Evolutionary conservation across 306 rosid species (phyloP).

Genomic region (Vigna mungo): DNA sequence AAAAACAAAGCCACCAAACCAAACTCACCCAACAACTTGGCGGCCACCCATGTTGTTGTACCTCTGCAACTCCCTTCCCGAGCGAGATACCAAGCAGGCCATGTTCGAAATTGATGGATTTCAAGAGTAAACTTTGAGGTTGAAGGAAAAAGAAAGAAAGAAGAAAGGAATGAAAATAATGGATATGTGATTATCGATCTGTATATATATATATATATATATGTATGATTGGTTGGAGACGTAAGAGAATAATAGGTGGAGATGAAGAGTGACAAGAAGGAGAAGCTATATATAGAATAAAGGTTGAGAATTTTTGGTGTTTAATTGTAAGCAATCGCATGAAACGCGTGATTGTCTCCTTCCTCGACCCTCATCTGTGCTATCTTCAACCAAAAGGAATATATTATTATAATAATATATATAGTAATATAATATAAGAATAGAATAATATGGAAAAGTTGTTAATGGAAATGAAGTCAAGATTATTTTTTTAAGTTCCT

Average conservation of each 20-base stretch:
- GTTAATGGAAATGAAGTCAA: conserved; percentile 18
- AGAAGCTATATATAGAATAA: conserved; percentile 36
- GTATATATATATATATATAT: no score
- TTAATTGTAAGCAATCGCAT: not conserved
- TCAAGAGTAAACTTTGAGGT: no score
- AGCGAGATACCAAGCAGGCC: conserved; percentile 84
- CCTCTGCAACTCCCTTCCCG: conserved; percentile 90
- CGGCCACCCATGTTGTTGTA: conserved; percentile 87
- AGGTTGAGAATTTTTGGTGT: not conserved
- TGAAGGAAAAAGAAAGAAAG: not conserved
- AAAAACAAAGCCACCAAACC: not conserved
- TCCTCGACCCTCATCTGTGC: conserved; percentile 1
- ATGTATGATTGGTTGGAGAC: conserved; percentile 10
- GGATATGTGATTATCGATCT: no score
- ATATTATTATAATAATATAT: not conserved
- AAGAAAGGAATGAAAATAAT: not conserved
- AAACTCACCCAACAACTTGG: conserved; percentile 89
- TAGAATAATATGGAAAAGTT: no score
- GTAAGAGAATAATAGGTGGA: conserved; percentile 7
- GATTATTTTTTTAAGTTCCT: not conserved
- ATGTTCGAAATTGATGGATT: conserved; percentile 9
- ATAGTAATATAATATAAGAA: no score
- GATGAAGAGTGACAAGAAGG: conserved; percentile 29
- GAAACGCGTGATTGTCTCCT: conserved; percentile 49
- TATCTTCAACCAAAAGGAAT: not conserved